These are phyloP conservation scores for Vitis hybrid DNA, from an alignment of 177 flowering plant species.

Conservation along the genomic window DNA sequence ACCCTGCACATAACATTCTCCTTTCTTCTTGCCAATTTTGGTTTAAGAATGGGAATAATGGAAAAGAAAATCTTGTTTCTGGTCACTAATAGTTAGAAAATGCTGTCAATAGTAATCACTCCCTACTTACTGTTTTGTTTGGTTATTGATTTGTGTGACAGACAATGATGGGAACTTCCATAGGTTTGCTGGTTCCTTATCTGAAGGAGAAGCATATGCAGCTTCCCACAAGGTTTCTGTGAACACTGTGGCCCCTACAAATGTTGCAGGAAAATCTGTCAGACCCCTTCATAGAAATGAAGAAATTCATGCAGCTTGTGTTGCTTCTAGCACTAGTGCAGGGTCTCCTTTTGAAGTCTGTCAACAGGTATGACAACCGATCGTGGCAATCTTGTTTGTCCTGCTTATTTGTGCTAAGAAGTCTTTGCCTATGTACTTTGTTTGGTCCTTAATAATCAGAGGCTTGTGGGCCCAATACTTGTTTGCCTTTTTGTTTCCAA, in stretches of 20 bases:
- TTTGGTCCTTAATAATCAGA: too few relatives aligned
- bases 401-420: background rate
- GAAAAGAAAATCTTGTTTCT: background rate
- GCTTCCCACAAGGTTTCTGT: background rate
- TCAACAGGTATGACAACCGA: background rate
- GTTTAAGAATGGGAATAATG: background rate
- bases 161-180: background rate
- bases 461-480: too few relatives aligned
- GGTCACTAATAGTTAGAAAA: background rate
- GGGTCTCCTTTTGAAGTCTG: background rate
- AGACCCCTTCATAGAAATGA: background rate
- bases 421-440: background rate
- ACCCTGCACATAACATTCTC: background rate
- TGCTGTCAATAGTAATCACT: background rate
- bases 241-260: background rate
- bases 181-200: background rate
- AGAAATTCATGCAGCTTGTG: background rate
- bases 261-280: background rate
- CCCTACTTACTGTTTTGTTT: background rate
- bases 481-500: too few relatives aligned
- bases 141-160: background rate
- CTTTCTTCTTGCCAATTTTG: background rate
- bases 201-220: background rate
- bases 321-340: constrained; percentile 1
- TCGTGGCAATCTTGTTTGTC: background rate